Base-by-base conservation (phyloP, 2,329 filamentous ascomycete genomes). In the Epichloe coenophiala region DNA sequence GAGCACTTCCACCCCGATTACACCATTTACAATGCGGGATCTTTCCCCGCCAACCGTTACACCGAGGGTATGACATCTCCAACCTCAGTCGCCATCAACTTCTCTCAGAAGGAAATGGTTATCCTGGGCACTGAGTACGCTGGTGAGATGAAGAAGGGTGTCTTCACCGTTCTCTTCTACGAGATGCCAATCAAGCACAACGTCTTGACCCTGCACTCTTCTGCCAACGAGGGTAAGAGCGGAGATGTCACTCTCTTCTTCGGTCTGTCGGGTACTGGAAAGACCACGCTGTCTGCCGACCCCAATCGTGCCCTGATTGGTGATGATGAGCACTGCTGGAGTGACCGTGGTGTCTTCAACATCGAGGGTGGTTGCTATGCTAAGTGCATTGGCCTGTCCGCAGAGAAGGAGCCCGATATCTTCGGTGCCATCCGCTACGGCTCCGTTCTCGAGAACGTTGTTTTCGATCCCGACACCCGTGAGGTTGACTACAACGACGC, bases 151-250 rank as follows among this genome's bases (percentile, higher is more conserved):
- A 95, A 95, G 77, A 95, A 95, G 78, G 90, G 93, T 61, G 81
- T 98, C 70, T 98, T 98, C 80, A 98, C 93, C 45, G 89, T 98
- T 47, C 83, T 98, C 68, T 98, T 95, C 81, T 98, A 97, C 77
- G 93, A 98, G 78, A 98, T 97, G 90, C 93, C 93, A 55, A 88
- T 98, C 67, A 96, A 96, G 83, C 93, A 98, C 81, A 94, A 97
- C 71, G 91, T 98, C 62, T 76, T 98, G 59, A 98, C 93, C 40
- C 84, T 98, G 51, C 93, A 98, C 79, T 98, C 93, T 15, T 98
- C 93, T 8, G 93, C 93, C 65, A 98, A 98, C 73, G 87, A 98
- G 80, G 93, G 93, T 62, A 79, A 86, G 77, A 73, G 87, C 56
- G 93, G 93, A 58, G 93, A 98, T 65, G 93, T 98, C 52, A 97